phyloP scores from a whole-genome alignment of 208 protist species.

The Leishmania arabica region DNA sequence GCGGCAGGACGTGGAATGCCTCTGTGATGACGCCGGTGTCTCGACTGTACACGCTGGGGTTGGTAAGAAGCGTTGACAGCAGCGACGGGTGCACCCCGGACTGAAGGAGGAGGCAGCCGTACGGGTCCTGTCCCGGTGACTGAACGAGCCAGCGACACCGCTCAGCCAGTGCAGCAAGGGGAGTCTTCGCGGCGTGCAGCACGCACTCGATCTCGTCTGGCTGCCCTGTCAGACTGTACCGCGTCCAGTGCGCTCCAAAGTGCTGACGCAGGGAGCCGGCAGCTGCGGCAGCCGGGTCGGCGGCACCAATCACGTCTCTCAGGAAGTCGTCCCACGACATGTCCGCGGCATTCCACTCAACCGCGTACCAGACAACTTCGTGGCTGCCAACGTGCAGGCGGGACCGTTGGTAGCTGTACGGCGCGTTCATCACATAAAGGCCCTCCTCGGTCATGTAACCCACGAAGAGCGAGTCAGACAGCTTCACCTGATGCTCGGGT shows the following conservation, averaged over 20 bases:
- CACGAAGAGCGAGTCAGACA: slow-evolving; percentile 69
- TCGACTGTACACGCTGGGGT: slow-evolving; percentile 50
- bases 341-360: slow-evolving; percentile 57
- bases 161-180: slow-evolving; percentile 82
- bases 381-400: slow-evolving; percentile 46
- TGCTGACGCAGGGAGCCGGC: slow-evolving; percentile 55
- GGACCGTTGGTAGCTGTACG: slow-evolving; percentile 66
- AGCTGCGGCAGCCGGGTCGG: slow-evolving; percentile 44
- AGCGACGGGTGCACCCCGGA: slow-evolving; percentile 49
- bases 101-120: slow-evolving; percentile 66
- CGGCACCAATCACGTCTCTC: slow-evolving; percentile 61
- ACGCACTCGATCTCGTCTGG: slow-evolving; percentile 80
- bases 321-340: slow-evolving; percentile 70
- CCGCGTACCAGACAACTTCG: slow-evolving; percentile 63
- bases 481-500: slow-evolving; percentile 45
- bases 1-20: slow-evolving; percentile 17
- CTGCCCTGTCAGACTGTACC: slow-evolving; percentile 53
- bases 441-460: slow-evolving; percentile 64
- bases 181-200: slow-evolving; percentile 68
- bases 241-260: slow-evolving; percentile 59
- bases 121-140: slow-evolving; percentile 57
- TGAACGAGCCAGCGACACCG: slow-evolving; percentile 73
- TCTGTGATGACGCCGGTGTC: slow-evolving; percentile 18
- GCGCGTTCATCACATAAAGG: slow-evolving; percentile 86
- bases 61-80: slow-evolving; percentile 41